A percentile compares a stretch with the other conserved stretches of the same genome.
Conservation (phyloP, 805 yeast species). For the Teunomyces panamensis region DNA sequence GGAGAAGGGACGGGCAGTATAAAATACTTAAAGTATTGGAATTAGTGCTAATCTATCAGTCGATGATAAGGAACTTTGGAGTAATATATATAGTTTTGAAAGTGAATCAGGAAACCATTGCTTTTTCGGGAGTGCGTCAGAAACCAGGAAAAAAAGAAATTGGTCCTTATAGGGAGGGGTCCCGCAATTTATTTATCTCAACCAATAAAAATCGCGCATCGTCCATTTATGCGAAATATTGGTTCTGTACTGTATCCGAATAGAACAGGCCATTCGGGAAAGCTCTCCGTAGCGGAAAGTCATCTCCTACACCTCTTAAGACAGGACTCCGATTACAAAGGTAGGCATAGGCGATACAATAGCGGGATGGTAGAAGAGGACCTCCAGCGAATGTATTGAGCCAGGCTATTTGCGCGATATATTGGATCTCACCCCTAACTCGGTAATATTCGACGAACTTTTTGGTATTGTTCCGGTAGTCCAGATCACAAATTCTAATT, state of each 20-base stretch:
- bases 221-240: neutral
- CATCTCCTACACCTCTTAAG: neutral
- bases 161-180: neutral
- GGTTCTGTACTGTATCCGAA: neutral
- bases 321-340: neutral
- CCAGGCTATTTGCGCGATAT: no score
- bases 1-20: neutral
- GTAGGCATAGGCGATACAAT: neutral
- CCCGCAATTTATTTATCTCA: neutral
- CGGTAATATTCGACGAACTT: no score
- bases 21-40: neutral
- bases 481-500: neutral
- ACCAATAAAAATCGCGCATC: neutral
- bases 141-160: neutral
- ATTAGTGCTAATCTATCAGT: neutral
- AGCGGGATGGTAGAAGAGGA: no score
- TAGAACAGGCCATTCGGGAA: conserved; percentile 1
- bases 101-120: conserved; percentile 1
- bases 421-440: no score
- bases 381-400: no score
- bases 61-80: neutral
- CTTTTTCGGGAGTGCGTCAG: neutral
- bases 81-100: neutral
- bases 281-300: neutral
- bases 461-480: neutral